A percentile compares a stretch with the other conserved stretches of the same genome.
phyloP scores from a whole-genome alignment of 768 basidiomycete species.

The Ramaria rubella region DNA sequence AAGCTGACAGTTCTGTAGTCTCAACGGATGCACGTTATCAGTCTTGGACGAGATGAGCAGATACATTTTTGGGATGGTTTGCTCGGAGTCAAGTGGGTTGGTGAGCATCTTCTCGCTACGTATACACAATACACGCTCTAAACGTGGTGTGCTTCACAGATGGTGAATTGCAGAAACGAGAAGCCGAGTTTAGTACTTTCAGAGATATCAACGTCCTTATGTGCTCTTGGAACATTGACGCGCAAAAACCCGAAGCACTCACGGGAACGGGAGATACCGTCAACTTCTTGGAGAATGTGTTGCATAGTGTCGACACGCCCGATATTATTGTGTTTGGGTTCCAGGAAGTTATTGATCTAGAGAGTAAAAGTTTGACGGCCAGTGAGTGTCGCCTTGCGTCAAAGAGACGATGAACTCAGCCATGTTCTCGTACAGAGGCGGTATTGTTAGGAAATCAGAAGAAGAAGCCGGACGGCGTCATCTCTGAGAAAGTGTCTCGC shows the following conservation, averaged over 20 bases:
- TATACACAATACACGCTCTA: neutral
- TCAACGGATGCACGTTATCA: conserved; percentile 58
- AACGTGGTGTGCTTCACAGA: conserved; percentile 38
- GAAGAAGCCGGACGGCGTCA: conserved; percentile 49
- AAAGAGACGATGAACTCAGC: neutral
- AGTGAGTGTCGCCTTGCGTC: conserved; percentile 28
- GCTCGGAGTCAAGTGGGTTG: conserved; percentile 77
- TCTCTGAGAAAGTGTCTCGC: conserved; percentile 79
- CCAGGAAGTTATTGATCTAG: conserved; percentile 96
- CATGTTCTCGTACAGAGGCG: conserved; percentile 44
- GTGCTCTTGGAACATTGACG: conserved; percentile 91
- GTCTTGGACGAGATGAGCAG: conserved; percentile 66
- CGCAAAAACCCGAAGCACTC: conserved; percentile 74
- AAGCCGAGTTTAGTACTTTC: conserved; percentile 73
- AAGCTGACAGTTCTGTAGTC: conserved; percentile 10
- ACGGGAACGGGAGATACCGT: conserved; percentile 60
- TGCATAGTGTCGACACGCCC: conserved; percentile 65
- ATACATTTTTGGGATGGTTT: conserved; percentile 88
- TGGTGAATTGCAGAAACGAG: conserved; percentile 65
- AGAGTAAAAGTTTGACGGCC: conserved; percentile 84
- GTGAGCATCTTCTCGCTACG: conserved; percentile 37
- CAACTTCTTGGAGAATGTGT: conserved; percentile 70
- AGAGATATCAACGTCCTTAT: conserved; percentile 71
- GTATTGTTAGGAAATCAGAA: conserved; percentile 73
- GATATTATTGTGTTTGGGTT: conserved; percentile 93